phyloP scores from a whole-genome alignment of 2,329 filamentous ascomycete genomes.

The Emericellopsis cladophorae region DNA sequence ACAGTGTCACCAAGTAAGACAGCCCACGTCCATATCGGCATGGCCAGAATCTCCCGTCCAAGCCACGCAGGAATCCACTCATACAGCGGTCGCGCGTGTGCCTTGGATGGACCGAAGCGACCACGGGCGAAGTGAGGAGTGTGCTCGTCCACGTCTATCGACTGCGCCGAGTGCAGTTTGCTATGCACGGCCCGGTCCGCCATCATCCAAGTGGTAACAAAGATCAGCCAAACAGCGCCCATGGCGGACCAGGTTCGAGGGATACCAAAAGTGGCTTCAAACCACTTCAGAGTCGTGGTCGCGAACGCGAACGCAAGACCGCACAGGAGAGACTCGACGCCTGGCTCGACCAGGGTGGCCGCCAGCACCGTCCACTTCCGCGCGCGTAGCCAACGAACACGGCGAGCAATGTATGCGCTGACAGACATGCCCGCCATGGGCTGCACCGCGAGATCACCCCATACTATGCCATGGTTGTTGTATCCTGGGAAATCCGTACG shows the following conservation, averaged over 20 bases:
- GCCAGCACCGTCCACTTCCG: constrained; percentile 86
- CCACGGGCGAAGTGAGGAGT: constrained; percentile 63
- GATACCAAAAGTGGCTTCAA: constrained; percentile 37
- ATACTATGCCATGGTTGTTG: constrained; percentile 71
- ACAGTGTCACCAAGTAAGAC: constrained; percentile 82
- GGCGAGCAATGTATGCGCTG: constrained; percentile 61
- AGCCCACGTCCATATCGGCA: constrained; percentile 85
- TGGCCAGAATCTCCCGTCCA: constrained; percentile 66
- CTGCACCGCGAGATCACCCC: constrained; percentile 80
- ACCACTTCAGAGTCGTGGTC: constrained; percentile 58
- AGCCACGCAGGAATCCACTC: constrained; percentile 78
- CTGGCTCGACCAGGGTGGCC: constrained; percentile 85
- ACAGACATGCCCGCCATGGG: constrained; percentile 77
- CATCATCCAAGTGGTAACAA: constrained; percentile 57
- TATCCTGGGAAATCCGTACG: constrained; percentile 49
- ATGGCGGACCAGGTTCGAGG: constrained; percentile 58
- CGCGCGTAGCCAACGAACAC: constrained; percentile 83
- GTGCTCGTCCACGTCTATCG: constrained; percentile 56
- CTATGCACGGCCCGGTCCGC: constrained; percentile 64
- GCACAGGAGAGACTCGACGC: constrained; percentile 79
- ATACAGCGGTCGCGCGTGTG: constrained; percentile 29
- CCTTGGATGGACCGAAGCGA: constrained; percentile 7
- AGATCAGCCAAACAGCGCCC: constrained; percentile 49
- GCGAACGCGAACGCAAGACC: constrained; percentile 70
- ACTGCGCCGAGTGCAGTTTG: constrained; percentile 59